Percentiles rank a stretch among this genome's conserved stretches.
Evolutionary conservation across 75 land plant genomes (phyloP).

Genomic region (Selaginella tamariscina): DNA sequence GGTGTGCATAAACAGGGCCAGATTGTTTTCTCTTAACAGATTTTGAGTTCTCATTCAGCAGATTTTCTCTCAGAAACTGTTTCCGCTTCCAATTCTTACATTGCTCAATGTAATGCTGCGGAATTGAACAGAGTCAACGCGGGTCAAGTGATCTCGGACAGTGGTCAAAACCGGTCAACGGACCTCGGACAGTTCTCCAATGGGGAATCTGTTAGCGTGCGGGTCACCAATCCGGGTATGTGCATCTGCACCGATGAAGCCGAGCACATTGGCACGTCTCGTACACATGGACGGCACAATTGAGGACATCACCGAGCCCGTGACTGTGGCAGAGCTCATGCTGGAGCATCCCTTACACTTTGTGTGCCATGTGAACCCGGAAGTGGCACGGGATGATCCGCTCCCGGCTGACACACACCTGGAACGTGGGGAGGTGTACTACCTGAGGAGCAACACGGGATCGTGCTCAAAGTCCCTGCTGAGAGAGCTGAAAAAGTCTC

Average conservation of each 20-base stretch:
- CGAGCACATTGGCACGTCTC: neutral
- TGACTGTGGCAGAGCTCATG: conserved; percentile 1
- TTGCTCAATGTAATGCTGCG: too few relatives aligned
- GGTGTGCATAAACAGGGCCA: too few relatives aligned
- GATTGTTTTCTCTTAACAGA: too few relatives aligned
- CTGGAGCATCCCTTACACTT: neutral
- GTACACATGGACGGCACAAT: neutral
- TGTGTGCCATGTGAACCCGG: neutral
- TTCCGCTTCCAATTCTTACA: too few relatives aligned
- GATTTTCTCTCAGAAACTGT: too few relatives aligned
- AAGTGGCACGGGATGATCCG: neutral
- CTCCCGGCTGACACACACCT: neutral
- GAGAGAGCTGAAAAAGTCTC: neutral
- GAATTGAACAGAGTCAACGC: too few relatives aligned
- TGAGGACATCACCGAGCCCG: neutral
- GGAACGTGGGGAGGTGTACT: neutral
- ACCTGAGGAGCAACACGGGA: neutral
- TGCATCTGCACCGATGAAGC: neutral
- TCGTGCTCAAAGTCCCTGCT: neutral
- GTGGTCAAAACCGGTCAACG: neutral
- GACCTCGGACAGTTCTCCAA: neutral
- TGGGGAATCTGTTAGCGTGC: neutral
- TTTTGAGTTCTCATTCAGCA: too few relatives aligned
- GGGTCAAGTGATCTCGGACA: neutral
- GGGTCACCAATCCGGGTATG: neutral